Evolutionary conservation across 441 rosid species (phyloP).

Genomic region (Pelargonium fulgidum): DNA sequence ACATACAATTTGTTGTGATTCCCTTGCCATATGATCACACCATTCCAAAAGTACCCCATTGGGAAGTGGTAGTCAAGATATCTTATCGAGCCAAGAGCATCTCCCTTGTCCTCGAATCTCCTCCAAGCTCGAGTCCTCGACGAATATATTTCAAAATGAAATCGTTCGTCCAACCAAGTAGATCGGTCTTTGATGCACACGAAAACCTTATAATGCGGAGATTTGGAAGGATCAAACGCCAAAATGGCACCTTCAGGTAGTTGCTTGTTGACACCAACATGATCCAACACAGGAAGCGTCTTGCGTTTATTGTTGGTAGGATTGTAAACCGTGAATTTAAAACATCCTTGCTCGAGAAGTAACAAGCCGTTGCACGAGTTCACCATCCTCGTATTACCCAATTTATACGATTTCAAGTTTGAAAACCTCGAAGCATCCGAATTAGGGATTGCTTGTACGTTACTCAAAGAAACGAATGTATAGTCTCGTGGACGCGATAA

Average conservation of each 20-base stretch:
- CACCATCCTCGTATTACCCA: not conserved
- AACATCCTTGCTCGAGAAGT: not conserved
- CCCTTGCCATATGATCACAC: conserved; percentile 4
- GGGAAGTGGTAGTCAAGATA: conserved; percentile 1
- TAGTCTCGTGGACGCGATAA: not conserved
- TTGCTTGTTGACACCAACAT: not conserved
- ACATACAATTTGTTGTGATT: not conserved
- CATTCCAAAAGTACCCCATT: conserved; percentile 1
- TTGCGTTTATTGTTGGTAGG: not conserved
- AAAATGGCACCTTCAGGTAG: not conserved
- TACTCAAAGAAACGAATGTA: not conserved
- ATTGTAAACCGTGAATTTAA: not conserved
- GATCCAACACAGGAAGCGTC: not conserved
- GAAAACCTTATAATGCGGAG: not conserved
- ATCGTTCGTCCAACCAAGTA: not conserved
- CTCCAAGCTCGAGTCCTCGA: not conserved
- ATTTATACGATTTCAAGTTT: not conserved
- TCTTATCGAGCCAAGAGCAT: not conserved
- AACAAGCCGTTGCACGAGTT: not conserved
- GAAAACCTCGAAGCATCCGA: not conserved
- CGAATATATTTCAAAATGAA: not conserved
- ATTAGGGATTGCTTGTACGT: not conserved
- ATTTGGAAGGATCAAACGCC: not conserved
- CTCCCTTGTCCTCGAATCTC: not conserved
- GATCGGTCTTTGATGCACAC: conserved; percentile 1